A percentile compares a stretch with the other conserved stretches of the same genome.
phyloP scores from a whole-genome alignment of 1,284 basidiomycete species.

The Flammula alnicola region DNA sequence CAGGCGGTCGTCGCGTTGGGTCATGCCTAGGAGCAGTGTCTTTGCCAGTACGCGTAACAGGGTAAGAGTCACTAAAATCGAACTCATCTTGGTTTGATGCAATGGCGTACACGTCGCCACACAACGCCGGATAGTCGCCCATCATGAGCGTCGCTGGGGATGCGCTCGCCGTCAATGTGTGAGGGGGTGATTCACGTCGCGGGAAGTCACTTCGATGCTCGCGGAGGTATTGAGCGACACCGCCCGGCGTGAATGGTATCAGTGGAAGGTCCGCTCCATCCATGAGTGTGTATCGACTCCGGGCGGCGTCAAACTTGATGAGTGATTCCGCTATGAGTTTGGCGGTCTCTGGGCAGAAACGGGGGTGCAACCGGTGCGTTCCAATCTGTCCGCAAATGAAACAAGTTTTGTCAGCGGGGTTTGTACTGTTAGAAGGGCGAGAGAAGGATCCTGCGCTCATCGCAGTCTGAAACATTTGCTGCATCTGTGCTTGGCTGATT shows the following conservation, averaged over 20 bases:
- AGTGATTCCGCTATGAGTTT: slow-evolving; percentile 3
- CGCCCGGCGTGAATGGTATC: slow-evolving; percentile 1
- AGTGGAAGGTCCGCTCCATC: not conserved
- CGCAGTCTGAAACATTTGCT: not conserved
- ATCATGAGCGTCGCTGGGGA: not conserved
- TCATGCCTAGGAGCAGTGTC: slow-evolving; percentile 1
- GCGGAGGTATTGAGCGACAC: too few relatives aligned
- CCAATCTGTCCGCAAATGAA: slow-evolving; percentile 1
- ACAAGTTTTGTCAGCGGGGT: slow-evolving; percentile 2
- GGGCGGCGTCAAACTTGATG: not conserved
- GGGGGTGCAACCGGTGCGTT: slow-evolving; percentile 3
- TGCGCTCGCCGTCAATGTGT: not conserved
- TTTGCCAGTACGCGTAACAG: too few relatives aligned
- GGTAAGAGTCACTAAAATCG: too few relatives aligned
- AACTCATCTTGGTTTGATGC: too few relatives aligned
- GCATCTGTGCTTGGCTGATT: slow-evolving; percentile 1
- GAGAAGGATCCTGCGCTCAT: not conserved
- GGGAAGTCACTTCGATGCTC: slow-evolving; percentile 1
- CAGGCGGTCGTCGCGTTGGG: not conserved
- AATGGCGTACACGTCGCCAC: not conserved
- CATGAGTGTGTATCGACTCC: not conserved
- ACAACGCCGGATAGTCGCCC: not conserved
- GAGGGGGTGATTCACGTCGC: not conserved
- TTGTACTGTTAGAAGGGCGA: not conserved
- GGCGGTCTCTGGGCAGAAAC: not conserved